Evolutionary conservation across 768 basidiomycete genomes (phyloP).

Genomic region (Lentinula guzmanii): DNA sequence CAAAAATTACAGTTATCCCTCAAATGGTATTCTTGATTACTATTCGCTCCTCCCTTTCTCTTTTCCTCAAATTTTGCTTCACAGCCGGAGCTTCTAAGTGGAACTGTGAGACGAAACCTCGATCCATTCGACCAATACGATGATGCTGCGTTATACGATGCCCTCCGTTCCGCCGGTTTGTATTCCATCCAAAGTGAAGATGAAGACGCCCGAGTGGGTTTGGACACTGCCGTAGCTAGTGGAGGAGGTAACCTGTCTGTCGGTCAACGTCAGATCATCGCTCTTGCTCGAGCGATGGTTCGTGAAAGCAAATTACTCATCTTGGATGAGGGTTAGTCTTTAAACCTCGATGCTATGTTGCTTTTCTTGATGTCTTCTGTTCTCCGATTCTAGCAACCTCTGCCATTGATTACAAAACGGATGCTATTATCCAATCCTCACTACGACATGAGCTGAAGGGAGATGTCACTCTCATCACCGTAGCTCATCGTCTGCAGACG

Average conservation of each 20-base stretch:
- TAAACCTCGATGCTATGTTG: neutral
- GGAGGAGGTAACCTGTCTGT: constrained; percentile 68
- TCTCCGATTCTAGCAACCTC: neutral
- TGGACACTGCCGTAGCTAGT: constrained; percentile 50
- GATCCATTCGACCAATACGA: constrained; percentile 71
- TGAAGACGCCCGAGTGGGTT: constrained; percentile 33
- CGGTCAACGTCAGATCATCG: constrained; percentile 56
- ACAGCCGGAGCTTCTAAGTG: constrained; percentile 40
- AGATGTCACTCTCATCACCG: constrained; percentile 49
- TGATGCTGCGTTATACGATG: constrained; percentile 59
- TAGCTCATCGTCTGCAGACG: constrained; percentile 49
- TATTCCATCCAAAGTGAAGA: constrained; percentile 33
- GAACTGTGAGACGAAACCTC: constrained; percentile 57
- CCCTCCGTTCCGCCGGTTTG: constrained; percentile 47
- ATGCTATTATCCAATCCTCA: constrained; percentile 62
- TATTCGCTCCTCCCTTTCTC: neutral
- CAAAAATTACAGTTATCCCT: constrained; percentile 40
- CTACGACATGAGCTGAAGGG: constrained; percentile 58
- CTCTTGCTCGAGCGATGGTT: constrained; percentile 68
- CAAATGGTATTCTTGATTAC: constrained; percentile 16
- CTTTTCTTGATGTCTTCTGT: neutral
- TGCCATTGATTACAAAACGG: constrained; percentile 48
- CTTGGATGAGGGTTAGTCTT: constrained; percentile 8
- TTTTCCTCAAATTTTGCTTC: neutral
- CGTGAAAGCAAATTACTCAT: constrained; percentile 11